Conservation (phyloP, 148 eudicot genomes). For the Euryodendron excelsum region DNA sequence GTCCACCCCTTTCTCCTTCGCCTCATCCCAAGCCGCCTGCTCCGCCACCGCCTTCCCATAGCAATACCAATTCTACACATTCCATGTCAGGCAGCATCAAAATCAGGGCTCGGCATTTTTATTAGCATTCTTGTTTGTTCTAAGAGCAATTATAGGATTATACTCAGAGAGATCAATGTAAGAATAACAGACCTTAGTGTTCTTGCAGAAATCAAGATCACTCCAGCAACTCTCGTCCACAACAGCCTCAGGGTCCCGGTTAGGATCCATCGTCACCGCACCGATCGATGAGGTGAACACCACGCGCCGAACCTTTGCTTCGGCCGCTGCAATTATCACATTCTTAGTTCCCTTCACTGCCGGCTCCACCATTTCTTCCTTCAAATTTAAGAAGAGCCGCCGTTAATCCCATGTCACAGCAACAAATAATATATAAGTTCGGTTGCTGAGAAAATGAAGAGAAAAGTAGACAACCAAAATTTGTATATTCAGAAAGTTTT, state of each 20-base stretch:
- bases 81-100: not conserved
- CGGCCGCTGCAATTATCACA: constrained; percentile 76
- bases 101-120: not conserved
- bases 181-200: constrained; percentile 52
- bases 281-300: constrained; percentile 91
- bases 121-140: too few relatives aligned
- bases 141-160: too few relatives aligned
- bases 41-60: constrained; percentile 91
- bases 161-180: not conserved
- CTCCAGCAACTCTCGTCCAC: constrained; percentile 96
- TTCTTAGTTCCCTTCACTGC: constrained; percentile 78
- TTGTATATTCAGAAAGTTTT: not conserved
- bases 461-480: not conserved
- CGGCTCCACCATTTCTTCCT: constrained; percentile 98
- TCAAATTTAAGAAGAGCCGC: constrained; percentile 7
- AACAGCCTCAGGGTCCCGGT: constrained; percentile 58
- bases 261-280: constrained; percentile 91
- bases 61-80: constrained; percentile 88
- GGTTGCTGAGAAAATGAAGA: not conserved
- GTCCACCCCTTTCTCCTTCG: constrained; percentile 70
- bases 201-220: constrained; percentile 92
- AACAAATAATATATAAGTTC: not conserved
- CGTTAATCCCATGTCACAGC: not conserved
- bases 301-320: constrained; percentile 79
- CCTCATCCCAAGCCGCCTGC: constrained; percentile 75